These are phyloP conservation scores for Leptographium wingfieldii DNA, from an alignment of 2,329 filamentous ascomycete species.

Conservation along the genomic window DNA sequence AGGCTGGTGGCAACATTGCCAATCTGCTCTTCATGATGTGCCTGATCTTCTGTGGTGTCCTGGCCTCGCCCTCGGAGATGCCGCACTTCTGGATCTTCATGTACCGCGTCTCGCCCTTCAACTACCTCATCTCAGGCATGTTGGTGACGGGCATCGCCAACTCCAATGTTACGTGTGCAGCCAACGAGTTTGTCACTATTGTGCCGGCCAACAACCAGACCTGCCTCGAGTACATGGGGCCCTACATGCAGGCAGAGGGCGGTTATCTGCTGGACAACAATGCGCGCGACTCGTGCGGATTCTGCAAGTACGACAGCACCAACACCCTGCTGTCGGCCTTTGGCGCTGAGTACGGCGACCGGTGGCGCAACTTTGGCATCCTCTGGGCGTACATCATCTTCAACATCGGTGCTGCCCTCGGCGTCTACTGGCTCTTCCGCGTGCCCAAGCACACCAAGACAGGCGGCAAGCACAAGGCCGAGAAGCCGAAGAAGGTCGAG, in stretches of 20 bases:
- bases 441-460: slow-evolving; percentile 16
- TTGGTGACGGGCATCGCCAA: slow-evolving; percentile 58
- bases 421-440: slow-evolving; percentile 15
- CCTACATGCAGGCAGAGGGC: slow-evolving; percentile 34
- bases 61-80: slow-evolving; percentile 43
- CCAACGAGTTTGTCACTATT: slow-evolving; percentile 58
- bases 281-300: slow-evolving; percentile 40
- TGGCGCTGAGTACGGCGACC: slow-evolving; percentile 39
- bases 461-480: neutral
- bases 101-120: slow-evolving; percentile 73
- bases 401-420: slow-evolving; percentile 35
- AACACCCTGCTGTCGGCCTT: slow-evolving; percentile 37
- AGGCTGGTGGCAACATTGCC: slow-evolving; percentile 53
- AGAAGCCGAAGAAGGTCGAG: slow-evolving; percentile 8
- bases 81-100: slow-evolving; percentile 72
- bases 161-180: slow-evolving; percentile 50
- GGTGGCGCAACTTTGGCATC: slow-evolving; percentile 58
- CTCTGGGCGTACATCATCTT: slow-evolving; percentile 41
- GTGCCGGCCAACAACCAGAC: slow-evolving; percentile 43
- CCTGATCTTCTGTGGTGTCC: slow-evolving; percentile 48
- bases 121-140: slow-evolving; percentile 66
- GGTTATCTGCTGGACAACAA: slow-evolving; percentile 40
- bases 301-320: slow-evolving; percentile 38
- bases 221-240: slow-evolving; percentile 45
- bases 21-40: slow-evolving; percentile 46